These are phyloP conservation scores for Zasmidium citrigriseum DNA, from an alignment of 2,329 filamentous ascomycete species.

Conservation along the genomic window DNA sequence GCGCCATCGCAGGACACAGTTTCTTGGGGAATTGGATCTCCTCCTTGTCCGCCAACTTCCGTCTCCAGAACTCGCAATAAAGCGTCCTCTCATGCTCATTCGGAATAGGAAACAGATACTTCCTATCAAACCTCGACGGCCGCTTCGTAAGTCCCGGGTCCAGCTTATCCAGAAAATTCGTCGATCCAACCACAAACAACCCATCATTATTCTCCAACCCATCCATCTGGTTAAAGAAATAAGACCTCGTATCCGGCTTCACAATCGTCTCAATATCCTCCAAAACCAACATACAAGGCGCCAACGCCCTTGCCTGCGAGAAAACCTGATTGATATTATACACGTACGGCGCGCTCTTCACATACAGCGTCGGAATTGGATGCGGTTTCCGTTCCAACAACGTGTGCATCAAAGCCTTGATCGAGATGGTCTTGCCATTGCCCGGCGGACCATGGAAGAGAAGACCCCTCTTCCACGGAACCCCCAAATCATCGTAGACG, in stretches of 20 bases:
- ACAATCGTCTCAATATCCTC: slow-evolving; percentile 72
- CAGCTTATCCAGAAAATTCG: slow-evolving; percentile 58
- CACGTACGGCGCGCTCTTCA: slow-evolving; percentile 36
- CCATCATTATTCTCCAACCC: slow-evolving; percentile 69
- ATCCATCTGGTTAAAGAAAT: slow-evolving; percentile 72
- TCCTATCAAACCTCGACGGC: slow-evolving; percentile 66
- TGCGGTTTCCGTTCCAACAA: slow-evolving; percentile 36
- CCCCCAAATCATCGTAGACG: slow-evolving; percentile 45
- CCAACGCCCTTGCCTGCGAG: slow-evolving; percentile 58
- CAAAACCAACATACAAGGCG: slow-evolving; percentile 70
- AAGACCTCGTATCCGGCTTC: slow-evolving; percentile 60
- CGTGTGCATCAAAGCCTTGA: slow-evolving; percentile 43
- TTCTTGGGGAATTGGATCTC: slow-evolving; percentile 61
- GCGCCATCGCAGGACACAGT: slow-evolving; percentile 59
- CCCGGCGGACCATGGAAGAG: slow-evolving; percentile 34
- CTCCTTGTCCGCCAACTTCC: slow-evolving; percentile 57
- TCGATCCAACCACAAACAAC: slow-evolving; percentile 59
- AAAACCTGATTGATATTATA: slow-evolving; percentile 57
- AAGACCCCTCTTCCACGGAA: slow-evolving; percentile 52
- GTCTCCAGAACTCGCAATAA: slow-evolving; percentile 66
- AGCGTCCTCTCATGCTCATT: slow-evolving; percentile 55
- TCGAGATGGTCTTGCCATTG: slow-evolving; percentile 48
- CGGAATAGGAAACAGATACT: slow-evolving; percentile 61
- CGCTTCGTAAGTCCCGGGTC: slow-evolving; percentile 65
- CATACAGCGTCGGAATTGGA: slow-evolving; percentile 43